Base-by-base conservation (phyloP, 2,329 filamentous ascomycete species). In the Verticillium zaregamsianum region DNA sequence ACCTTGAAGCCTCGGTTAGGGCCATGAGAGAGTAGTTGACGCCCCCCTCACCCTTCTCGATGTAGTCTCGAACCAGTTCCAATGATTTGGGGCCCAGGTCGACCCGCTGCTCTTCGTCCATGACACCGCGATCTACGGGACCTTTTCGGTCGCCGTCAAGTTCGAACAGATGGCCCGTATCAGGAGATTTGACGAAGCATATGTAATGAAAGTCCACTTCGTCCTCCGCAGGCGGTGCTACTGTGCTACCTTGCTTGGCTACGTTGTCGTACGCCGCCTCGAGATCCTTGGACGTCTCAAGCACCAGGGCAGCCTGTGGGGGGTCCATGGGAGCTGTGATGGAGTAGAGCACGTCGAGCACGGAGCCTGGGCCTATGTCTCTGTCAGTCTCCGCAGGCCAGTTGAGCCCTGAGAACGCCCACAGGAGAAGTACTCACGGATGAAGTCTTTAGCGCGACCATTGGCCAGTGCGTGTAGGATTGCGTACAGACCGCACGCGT, bases 121-220 rank as follows among this genome's bases (percentile, higher is more conserved):
- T 57, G 5, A 63, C 49, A 1, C 72, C 76, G 61, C 86, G 77
- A 64, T 87, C 80, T 55, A 91, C 72, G 1, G 88, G 88, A 0
- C 89, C 88, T 67, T 87, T 90, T 58, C 87, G 77, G 65, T 87
- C 75, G 11, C 89, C 89, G 73, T 92, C 89, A 71, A 92, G 74
- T 72, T 91, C 87, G 82, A 87, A 91, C 55, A 91, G 64, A 23
- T 71, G 73, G 37, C 79, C 77, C 58, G 84, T 82, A 68, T 83
- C 79, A 8, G 64, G 58, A 2, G 72, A 73, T 73, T 87, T 89
- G 31, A 90, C 85, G 69, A 91, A 92, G 67, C 87, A 90, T 45
- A 91, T 86, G 69, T 90, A 91, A 70, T 91, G 89, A 66, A 90
- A 79, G 69, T 91, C 86, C 4, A 91, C 81, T 59, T 82, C 80